Percentiles rank a stretch among this genome's conserved stretches.
phyloP scores from a whole-genome alignment of 148 eudicot species.

The Rhododendron mucronatum region DNA sequence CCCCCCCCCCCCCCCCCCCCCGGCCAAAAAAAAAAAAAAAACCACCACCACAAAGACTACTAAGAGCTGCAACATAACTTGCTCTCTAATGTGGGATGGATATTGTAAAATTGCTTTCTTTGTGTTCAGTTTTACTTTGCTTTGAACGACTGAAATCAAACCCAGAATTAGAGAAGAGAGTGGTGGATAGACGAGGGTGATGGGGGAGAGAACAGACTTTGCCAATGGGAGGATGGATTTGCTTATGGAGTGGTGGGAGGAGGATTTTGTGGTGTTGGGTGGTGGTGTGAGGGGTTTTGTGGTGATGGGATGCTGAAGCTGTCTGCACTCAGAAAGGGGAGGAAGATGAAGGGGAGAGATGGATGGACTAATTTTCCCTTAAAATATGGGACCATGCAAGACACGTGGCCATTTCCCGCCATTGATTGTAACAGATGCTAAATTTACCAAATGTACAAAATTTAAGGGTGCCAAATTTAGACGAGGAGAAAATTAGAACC shows the following conservation, averaged over 20 bases:
- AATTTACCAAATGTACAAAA: neutral
- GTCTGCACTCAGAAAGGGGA: neutral
- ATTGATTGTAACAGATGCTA: neutral
- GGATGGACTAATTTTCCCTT: neutral
- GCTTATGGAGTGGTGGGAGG: neutral
- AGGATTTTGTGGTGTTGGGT: neutral
- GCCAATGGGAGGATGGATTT: neutral
- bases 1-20: too few relatives aligned
- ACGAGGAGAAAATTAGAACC: neutral
- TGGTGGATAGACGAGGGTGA: too few relatives aligned
- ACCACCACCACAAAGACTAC: too few relatives aligned
- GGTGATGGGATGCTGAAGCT: neutral
- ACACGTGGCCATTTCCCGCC: neutral
- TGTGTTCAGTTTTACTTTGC: too few relatives aligned
- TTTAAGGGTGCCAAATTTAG: neutral
- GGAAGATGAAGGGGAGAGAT: neutral
- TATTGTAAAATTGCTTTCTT: too few relatives aligned
- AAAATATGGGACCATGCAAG: neutral
- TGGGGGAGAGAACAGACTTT: too few relatives aligned
- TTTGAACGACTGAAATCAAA: too few relatives aligned
- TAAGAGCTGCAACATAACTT: too few relatives aligned
- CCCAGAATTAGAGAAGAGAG: too few relatives aligned
- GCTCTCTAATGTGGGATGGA: too few relatives aligned
- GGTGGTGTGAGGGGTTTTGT: neutral
- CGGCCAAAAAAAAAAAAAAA: too few relatives aligned